Evolutionary conservation across 2,329 filamentous ascomycete genomes (phyloP), one percentile per base, ranked within the genome.

Genomic region (Fusarium proliferatum): DNA sequence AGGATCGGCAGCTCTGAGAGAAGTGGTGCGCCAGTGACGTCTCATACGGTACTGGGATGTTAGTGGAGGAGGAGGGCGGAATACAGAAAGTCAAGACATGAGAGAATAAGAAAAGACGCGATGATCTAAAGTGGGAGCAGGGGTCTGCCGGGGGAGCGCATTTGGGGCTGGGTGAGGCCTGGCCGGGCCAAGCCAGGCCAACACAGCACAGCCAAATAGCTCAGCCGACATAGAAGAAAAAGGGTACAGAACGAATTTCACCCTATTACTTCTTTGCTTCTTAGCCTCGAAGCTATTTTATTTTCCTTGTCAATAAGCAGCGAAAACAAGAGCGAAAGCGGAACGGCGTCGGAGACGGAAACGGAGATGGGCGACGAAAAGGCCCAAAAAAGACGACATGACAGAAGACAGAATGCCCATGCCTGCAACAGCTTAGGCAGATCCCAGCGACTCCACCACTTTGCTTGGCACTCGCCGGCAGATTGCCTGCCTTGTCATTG

Each of bases 1-100:
- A 56, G 70, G 76, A 77, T 77, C 76, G 76, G 64, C 76, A 77
- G 66, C 66, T 57, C 58, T 56, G 64, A 57, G 51, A 61, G 53
- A 72, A 74, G 65, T 61, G 61, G 71, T 77, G 74, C 74, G 65
- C 66, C 76, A 76, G 70, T 76, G 70, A 76, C 76, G 76, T 77
- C 64, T 73, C 63, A 57, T 70, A 69, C 66, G 67, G 57, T 68
- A 53, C 76, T 74, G 61, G 75, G 76, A 74, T 75, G 55, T 56
- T 60, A 59, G 67, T 71, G 74, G 75, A 69, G 69, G 75, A 69
- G 67, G 62, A 67, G 53, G 61, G 52, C 52, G 45, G 33, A 63
- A 41, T 56, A 61, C 53, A 59, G 21, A 49, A 34, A 42, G 56
- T 53, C 49, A 26, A 51, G 49, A 46, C 30, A 30, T 41, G 57